Evolutionary conservation across 2,329 filamentous ascomycete genomes (phyloP).

Genomic region (Xylariaceae sp.): DNA sequence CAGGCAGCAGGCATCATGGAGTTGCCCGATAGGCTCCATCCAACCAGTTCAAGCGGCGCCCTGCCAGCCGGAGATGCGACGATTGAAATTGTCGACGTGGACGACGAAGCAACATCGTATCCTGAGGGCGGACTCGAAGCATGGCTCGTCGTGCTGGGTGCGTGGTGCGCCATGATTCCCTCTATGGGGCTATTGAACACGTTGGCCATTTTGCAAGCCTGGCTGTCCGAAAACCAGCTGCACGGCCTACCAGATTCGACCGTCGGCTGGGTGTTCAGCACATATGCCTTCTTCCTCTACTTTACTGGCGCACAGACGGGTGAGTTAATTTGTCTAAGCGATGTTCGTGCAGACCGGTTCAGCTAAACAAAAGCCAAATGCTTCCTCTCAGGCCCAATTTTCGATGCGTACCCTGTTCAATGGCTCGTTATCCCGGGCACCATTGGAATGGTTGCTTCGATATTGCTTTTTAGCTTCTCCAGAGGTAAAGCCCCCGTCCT

Average conservation of each 20-base stretch:
- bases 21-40: not conserved
- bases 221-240: slow-evolving; percentile 13
- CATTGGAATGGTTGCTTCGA: slow-evolving; percentile 7
- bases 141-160: slow-evolving; percentile 15
- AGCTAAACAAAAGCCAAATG: not conserved
- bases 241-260: slow-evolving; percentile 7
- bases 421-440: slow-evolving; percentile 10
- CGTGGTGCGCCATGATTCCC: slow-evolving; percentile 16
- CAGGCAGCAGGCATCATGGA: not conserved
- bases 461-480: slow-evolving; percentile 13
- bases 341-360: not conserved
- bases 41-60: not conserved
- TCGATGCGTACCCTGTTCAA: slow-evolving; percentile 13
- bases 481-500: slow-evolving; percentile 1
- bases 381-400: slow-evolving; percentile 6
- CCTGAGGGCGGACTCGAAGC: slow-evolving; percentile 13
- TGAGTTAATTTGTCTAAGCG: not conserved
- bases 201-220: slow-evolving; percentile 14
- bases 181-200: slow-evolving; percentile 15
- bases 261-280: slow-evolving; percentile 15
- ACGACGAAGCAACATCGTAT: slow-evolving; percentile 10
- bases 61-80: not conserved
- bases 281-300: slow-evolving; percentile 17
- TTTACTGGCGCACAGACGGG: slow-evolving; percentile 14
- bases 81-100: not conserved